These are phyloP conservation scores for Fusarium staphyleae DNA, from an alignment of 2,329 filamentous ascomycete genomes.

Conservation along the genomic window DNA sequence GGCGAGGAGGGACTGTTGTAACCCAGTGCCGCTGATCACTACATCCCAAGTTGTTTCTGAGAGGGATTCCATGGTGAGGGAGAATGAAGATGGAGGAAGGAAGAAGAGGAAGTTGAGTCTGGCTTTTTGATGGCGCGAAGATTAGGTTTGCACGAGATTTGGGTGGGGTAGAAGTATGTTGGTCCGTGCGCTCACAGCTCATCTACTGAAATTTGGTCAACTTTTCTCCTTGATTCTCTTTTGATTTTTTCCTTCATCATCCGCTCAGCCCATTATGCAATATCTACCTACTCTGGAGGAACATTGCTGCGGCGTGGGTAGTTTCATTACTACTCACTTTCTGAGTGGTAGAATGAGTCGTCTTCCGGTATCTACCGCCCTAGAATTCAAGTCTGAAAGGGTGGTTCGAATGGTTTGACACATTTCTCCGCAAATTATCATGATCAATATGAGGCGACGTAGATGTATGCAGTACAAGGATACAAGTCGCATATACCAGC, in stretches of 20 bases:
- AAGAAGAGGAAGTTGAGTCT: slow-evolving; percentile 16
- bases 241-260: slow-evolving; percentile 36
- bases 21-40: slow-evolving; percentile 78
- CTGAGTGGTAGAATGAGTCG: slow-evolving; percentile 68
- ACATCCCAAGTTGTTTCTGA: slow-evolving; percentile 80
- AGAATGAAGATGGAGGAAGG: slow-evolving; percentile 24
- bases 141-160: slow-evolving; percentile 31
- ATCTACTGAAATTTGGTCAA: slow-evolving; percentile 13
- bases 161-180: slow-evolving; percentile 37
- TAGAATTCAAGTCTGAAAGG: slow-evolving; percentile 78
- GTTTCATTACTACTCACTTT: slow-evolving; percentile 57
- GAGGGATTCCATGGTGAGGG: slow-evolving; percentile 72
- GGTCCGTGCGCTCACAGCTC: slow-evolving; percentile 33
- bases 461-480: too few species aligned
- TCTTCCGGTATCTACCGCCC: slow-evolving; percentile 89
- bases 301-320: slow-evolving; percentile 52
- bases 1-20: slow-evolving; percentile 80
- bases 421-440: slow-evolving; percentile 50
- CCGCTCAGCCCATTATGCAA: slow-evolving; percentile 44
- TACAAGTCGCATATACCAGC: neutral
- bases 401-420: slow-evolving; percentile 84
- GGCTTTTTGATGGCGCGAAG: slow-evolving; percentile 22
- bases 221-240: slow-evolving; percentile 33
- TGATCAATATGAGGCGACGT: neutral
- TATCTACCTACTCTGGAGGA: slow-evolving; percentile 41